phyloP scores from a whole-genome alignment of 805 yeast genomes.

The Starmerella floris region DNA sequence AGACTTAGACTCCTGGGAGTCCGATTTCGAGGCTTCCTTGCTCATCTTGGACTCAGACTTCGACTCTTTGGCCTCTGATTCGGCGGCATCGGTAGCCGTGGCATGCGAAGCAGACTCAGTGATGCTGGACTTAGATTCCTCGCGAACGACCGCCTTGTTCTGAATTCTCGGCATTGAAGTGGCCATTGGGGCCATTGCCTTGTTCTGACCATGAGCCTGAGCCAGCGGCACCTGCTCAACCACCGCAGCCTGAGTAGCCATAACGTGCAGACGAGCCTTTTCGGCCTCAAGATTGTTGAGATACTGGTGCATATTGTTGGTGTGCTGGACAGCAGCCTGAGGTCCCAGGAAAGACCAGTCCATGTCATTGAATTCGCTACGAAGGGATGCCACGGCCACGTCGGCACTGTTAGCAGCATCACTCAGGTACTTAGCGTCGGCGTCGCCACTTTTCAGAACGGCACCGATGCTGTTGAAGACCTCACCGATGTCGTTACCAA shows the following conservation, averaged over 20 bases:
- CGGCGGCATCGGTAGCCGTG: background rate
- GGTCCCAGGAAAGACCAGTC: constrained; percentile 18
- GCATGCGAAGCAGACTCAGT: background rate
- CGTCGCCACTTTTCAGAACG: constrained; percentile 17
- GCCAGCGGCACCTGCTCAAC: background rate
- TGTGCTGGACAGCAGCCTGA: constrained; percentile 15
- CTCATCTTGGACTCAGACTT: constrained; percentile 14
- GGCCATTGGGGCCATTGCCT: no score
- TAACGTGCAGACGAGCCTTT: constrained; percentile 7
- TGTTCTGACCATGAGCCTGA: no score
- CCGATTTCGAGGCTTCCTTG: constrained; percentile 12
- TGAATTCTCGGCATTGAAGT: constrained; percentile 5
- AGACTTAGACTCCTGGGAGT: constrained; percentile 4
- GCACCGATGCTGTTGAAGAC: constrained; percentile 75
- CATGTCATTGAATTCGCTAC: constrained; percentile 8
- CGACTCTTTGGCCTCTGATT: constrained; percentile 10
- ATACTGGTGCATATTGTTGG: constrained; percentile 14
- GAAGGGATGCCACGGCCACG: constrained; percentile 12
- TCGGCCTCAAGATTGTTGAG: constrained; percentile 10
- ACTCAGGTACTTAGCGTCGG: constrained; percentile 6
- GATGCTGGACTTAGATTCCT: background rate
- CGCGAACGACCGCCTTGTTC: constrained; percentile 11
- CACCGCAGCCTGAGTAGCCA: constrained; percentile 7
- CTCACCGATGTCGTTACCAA: constrained; percentile 50
- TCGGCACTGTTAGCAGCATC: constrained; percentile 11